Evolutionary conservation across 768 basidiomycete species (phyloP).

Genomic region (Mycena vulgaris): DNA sequence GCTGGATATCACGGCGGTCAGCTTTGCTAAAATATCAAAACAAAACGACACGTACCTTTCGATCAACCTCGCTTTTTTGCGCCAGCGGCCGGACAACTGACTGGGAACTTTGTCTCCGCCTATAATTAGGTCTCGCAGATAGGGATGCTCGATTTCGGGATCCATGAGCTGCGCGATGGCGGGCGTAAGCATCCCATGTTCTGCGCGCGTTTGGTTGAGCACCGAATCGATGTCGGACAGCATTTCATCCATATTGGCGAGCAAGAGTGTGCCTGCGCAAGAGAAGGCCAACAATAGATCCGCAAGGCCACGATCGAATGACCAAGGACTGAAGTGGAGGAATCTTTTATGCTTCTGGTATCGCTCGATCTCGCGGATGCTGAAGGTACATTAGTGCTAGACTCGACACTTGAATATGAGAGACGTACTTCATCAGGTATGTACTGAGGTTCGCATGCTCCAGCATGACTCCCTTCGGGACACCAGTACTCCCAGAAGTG

Average conservation of each 20-base stretch:
- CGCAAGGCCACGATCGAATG: conserved; percentile 20
- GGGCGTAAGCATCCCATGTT: conserved; percentile 12
- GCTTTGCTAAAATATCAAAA: neutral
- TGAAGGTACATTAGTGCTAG: neutral
- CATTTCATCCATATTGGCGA: conserved; percentile 17
- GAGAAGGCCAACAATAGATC: conserved; percentile 13
- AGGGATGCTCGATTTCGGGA: conserved; percentile 1
- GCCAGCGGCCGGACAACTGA: conserved; percentile 11
- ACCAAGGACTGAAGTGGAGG: conserved; percentile 20
- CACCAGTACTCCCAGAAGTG: conserved; percentile 9
- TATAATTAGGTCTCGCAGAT: conserved; percentile 5
- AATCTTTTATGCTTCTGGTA: conserved; percentile 5
- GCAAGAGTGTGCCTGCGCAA: conserved; percentile 1
- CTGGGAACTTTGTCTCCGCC: conserved; percentile 9
- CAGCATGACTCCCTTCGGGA: conserved; percentile 8
- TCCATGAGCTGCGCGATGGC: conserved; percentile 1
- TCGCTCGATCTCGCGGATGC: conserved; percentile 2
- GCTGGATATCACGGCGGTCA: neutral
- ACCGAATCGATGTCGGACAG: neutral
- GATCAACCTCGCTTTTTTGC: conserved; percentile 6
- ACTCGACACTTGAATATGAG: neutral
- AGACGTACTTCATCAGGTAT: conserved; percentile 5
- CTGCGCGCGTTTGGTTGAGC: neutral
- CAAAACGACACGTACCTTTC: neutral
- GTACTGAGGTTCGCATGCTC: conserved; percentile 5